Percentiles rank a stretch among this genome's conserved stretches.
Evolutionary conservation across 2,329 filamentous ascomycete species (phyloP).

Genomic region (Fusarium sp.): DNA sequence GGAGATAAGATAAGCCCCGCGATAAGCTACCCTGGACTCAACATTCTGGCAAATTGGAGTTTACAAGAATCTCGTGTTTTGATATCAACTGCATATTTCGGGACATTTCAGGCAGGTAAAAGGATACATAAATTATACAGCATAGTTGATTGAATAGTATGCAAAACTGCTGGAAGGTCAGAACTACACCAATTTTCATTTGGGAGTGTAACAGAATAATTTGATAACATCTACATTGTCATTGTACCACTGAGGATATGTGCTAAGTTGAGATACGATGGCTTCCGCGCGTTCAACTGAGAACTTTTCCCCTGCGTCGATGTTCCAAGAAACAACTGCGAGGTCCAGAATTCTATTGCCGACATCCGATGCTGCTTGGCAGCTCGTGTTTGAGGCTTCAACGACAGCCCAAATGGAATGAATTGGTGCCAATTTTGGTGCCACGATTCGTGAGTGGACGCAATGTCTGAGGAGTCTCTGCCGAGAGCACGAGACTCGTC

Average conservation of each 20-base stretch:
- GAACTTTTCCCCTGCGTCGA: constrained; percentile 39
- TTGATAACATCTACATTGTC: background rate
- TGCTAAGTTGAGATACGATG: constrained; percentile 41
- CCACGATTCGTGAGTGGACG: background rate
- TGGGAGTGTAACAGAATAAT: background rate
- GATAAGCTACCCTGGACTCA: constrained; percentile 21
- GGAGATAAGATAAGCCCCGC: constrained; percentile 41
- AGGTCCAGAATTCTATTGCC: constrained; percentile 31
- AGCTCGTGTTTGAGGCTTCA: constrained; percentile 7
- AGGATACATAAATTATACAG: background rate
- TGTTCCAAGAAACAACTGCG: constrained; percentile 50
- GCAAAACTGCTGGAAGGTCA: background rate
- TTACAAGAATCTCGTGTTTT: background rate
- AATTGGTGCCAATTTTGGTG: constrained; percentile 12
- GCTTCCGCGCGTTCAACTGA: constrained; percentile 39
- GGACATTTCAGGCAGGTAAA: background rate
- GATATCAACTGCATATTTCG: background rate
- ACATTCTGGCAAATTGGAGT: background rate
- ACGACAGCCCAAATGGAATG: constrained; percentile 15
- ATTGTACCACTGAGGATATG: background rate
- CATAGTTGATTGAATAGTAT: background rate
- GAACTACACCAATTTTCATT: background rate
- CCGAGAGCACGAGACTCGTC: background rate
- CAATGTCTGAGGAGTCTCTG: background rate
- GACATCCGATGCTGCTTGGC: constrained; percentile 34